Conservation (phyloP, 2,329 filamentous ascomycete species). For the Ceratocystis diversiconidia region DNA sequence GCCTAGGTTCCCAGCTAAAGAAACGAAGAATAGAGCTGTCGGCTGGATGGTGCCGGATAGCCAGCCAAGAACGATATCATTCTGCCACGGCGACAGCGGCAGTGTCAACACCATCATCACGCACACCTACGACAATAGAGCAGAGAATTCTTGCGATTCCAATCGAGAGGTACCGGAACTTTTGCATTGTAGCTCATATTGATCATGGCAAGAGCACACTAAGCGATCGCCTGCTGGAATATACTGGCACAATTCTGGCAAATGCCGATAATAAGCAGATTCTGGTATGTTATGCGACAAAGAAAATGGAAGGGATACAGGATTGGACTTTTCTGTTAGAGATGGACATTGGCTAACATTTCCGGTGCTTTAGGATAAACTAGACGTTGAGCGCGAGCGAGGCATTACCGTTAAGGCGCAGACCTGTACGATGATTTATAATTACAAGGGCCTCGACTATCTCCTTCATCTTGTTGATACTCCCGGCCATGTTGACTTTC, state of each 20-base stretch:
- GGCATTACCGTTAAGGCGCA: constrained; percentile 98
- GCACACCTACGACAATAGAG: constrained; percentile 27
- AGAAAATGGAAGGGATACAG: background rate
- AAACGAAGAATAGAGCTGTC: background rate
- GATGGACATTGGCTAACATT: background rate
- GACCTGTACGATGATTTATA: constrained; percentile 96
- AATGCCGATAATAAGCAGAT: constrained; percentile 83
- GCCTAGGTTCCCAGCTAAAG: background rate
- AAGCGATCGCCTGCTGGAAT: constrained; percentile 78
- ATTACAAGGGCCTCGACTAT: constrained; percentile 67
- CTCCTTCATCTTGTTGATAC: constrained; percentile 92
- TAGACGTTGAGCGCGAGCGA: constrained; percentile 89
- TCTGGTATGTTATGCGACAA: constrained; percentile 32
- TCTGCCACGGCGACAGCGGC: constrained; percentile 11
- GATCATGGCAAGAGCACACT: constrained; percentile 98
- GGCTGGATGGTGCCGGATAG: constrained; percentile 7
- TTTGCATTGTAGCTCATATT: constrained; percentile 97
- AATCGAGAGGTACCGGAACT: constrained; percentile 74
- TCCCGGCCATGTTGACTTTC: constrained; percentile 93
- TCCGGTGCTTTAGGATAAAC: constrained; percentile 48
- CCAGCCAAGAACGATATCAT: constrained; percentile 4
- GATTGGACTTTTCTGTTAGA: background rate
- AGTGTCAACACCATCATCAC: constrained; percentile 14
- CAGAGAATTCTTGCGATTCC: constrained; percentile 58
- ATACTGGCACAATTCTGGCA: constrained; percentile 81